Evolutionary conservation across 306 rosid species (phyloP).

Genomic region (Carpinus fangiana): DNA sequence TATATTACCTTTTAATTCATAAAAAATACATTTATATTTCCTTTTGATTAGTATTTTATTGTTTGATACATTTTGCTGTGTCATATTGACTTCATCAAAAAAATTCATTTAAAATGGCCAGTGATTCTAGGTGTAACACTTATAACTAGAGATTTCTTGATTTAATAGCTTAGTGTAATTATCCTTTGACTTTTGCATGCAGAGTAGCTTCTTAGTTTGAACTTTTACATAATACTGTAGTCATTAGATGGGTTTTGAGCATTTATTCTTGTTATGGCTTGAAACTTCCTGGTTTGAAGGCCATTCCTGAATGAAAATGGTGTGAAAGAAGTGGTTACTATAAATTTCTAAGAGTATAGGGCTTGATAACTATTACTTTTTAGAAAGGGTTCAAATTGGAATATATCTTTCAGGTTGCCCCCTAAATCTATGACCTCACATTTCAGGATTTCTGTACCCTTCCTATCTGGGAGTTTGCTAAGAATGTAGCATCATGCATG

Average conservation of each 20-base stretch:
- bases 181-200: background rate
- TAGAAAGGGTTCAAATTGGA: background rate
- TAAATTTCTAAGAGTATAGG: background rate
- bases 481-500: background rate
- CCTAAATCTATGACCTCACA: background rate
- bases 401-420: background rate
- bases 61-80: slow-evolving; percentile 1
- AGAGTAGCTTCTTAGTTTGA: background rate
- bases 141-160: background rate
- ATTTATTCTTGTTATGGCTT: background rate
- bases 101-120: background rate
- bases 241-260: background rate
- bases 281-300: background rate
- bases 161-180: background rate
- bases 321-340: background rate
- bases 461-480: background rate
- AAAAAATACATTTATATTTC: background rate
- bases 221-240: background rate
- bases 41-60: background rate
- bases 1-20: background rate
- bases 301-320: background rate
- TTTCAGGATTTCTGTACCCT: background rate
- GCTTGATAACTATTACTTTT: background rate
- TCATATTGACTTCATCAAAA: background rate
- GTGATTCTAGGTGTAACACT: background rate